These are phyloP conservation scores for Tuctoria greenei DNA, from an alignment of 176 grass and related monocot genomes.

Conservation along the genomic window DNA sequence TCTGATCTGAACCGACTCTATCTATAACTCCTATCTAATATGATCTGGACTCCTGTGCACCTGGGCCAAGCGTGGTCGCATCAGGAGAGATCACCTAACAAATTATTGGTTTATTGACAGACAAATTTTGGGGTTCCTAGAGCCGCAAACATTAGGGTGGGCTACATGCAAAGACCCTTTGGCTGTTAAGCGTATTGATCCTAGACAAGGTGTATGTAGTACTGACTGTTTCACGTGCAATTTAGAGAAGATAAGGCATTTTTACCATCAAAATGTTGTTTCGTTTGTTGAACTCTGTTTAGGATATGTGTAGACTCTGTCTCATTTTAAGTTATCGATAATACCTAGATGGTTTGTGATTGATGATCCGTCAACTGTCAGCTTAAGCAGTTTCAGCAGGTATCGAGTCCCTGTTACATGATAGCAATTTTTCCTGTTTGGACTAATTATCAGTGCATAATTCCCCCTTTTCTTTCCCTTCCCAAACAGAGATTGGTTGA, in stretches of 20 bases:
- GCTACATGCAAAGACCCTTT: background rate
- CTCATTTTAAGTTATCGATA: background rate
- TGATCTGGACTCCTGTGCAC: too few relatives aligned
- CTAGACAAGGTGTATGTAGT: conserved; percentile 5
- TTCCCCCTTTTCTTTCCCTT: conserved; percentile 1
- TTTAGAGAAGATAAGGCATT: background rate
- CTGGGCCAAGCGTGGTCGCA: too few relatives aligned
- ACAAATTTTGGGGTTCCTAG: background rate
- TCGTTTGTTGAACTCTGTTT: background rate
- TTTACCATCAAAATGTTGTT: conserved; percentile 6
- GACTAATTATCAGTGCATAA: conserved; percentile 20
- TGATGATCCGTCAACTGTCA: background rate
- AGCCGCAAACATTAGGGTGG: background rate
- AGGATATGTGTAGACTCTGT: background rate
- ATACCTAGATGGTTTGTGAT: conserved; percentile 1
- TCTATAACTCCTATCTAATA: too few relatives aligned
- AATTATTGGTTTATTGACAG: background rate
- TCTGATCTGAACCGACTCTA: too few relatives aligned
- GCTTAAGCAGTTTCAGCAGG: background rate
- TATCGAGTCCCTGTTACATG: background rate
- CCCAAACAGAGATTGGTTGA: conserved; percentile 73
- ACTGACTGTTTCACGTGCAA: background rate
- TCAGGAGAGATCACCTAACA: too few relatives aligned
- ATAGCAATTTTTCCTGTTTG: background rate
- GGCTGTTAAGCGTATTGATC: background rate